phyloP scores from a whole-genome alignment of 2,329 filamentous ascomycete species.

The Pseudogymnoascus sp. region DNA sequence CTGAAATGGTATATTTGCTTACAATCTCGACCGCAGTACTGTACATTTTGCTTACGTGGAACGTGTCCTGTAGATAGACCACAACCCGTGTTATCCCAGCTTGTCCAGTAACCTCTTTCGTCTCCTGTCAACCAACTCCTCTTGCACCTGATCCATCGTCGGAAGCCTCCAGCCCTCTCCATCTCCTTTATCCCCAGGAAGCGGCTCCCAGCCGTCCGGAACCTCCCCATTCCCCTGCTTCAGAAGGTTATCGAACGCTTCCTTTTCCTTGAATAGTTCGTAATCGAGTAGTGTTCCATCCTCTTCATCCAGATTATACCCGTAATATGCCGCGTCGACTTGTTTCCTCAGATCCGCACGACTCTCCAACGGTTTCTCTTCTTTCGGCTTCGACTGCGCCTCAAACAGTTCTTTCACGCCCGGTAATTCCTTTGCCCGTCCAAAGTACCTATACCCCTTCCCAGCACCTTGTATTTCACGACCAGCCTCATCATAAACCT shows the following conservation, averaged over 20 bases:
- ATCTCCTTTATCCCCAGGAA: conserved; percentile 82
- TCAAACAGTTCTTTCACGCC: conserved; percentile 97
- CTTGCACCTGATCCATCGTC: conserved; percentile 84
- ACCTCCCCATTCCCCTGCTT: conserved; percentile 47
- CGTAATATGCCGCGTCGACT: conserved; percentile 93
- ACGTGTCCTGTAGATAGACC: background rate
- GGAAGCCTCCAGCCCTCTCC: conserved; percentile 77
- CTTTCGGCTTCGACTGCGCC: conserved; percentile 52
- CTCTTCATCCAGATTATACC: conserved; percentile 88
- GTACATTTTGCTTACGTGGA: background rate
- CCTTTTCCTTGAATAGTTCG: conserved; percentile 74
- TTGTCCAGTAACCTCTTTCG: conserved; percentile 79
- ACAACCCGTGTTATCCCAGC: conserved; percentile 22
- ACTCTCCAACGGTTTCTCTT: conserved; percentile 54
- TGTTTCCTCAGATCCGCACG: conserved; percentile 62
- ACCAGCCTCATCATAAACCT: conserved; percentile 46
- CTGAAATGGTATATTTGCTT: background rate
- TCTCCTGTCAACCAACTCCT: conserved; percentile 81
- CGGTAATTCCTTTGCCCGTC: conserved; percentile 77
- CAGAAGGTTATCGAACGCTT: conserved; percentile 64
- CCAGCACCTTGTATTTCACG: conserved; percentile 57
- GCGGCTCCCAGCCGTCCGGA: conserved; percentile 68
- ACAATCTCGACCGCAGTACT: background rate
- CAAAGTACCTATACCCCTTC: conserved; percentile 92
- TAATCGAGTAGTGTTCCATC: conserved; percentile 73